A percentile compares a stretch with the other conserved stretches of the same genome.
phyloP scores from a whole-genome alignment of 495 filamentous ascomycete genomes.

The Tetracladium setigerum region DNA sequence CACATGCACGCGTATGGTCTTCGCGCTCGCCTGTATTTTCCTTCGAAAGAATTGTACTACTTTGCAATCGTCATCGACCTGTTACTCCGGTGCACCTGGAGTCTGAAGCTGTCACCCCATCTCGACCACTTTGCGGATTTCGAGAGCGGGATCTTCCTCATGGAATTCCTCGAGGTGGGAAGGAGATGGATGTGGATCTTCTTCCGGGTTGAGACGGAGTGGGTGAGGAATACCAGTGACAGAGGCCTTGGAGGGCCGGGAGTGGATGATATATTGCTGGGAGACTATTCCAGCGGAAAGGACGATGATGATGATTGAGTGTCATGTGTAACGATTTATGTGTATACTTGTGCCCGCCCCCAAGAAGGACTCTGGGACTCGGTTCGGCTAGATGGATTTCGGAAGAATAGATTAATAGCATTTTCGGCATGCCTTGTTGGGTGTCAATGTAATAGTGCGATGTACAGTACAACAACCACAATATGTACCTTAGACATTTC shows the following conservation, averaged over 20 bases:
- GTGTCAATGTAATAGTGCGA: no score
- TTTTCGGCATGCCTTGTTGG: no score
- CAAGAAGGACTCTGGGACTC: no score
- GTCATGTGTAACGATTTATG: no score
- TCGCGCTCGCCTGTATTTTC: conserved; percentile 63
- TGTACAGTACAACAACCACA: no score
- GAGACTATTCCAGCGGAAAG: conserved; percentile 7
- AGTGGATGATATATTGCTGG: conserved; percentile 14
- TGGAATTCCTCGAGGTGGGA: conserved; percentile 78
- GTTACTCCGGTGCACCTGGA: conserved; percentile 81
- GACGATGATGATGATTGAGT: conserved; percentile 7
- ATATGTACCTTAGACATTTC: no score
- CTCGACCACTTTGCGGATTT: conserved; percentile 75
- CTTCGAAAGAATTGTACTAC: conserved; percentile 68
- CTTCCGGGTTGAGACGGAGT: conserved; percentile 89
- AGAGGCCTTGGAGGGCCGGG: conserved; percentile 5
- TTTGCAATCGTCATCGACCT: conserved; percentile 71
- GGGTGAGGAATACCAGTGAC: conserved; percentile 28
- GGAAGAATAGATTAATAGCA: no score
- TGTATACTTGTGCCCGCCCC: no score
- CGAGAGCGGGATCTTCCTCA: conserved; percentile 76
- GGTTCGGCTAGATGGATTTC: no score
- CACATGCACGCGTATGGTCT: conserved; percentile 70
- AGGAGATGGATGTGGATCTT: conserved; percentile 96
- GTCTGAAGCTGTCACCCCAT: conserved; percentile 71